Percentiles rank a stretch among this genome's conserved stretches.
Evolutionary conservation across 176 grass and related monocot species (phyloP).

Genomic region (Raddia distichophylla): DNA sequence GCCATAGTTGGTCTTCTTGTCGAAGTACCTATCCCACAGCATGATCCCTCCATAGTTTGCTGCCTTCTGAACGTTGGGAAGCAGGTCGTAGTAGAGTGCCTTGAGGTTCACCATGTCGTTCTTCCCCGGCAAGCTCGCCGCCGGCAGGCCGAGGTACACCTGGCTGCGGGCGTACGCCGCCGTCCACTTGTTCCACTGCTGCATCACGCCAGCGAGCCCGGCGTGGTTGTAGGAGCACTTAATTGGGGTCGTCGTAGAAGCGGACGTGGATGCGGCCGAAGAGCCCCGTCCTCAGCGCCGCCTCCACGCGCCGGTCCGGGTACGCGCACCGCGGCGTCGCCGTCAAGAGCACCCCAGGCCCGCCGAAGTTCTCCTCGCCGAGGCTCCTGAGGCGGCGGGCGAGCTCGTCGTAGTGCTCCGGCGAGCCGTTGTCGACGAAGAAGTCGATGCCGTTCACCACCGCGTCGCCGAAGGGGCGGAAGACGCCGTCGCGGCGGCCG

Average conservation of each 20-base stretch:
- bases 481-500: conserved; percentile 2
- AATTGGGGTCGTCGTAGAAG: conserved; percentile 63
- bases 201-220: neutral
- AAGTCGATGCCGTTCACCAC: conserved; percentile 22
- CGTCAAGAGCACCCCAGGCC: neutral
- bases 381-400: neutral
- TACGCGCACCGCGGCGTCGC: conserved; percentile 56
- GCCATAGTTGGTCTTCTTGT: conserved; percentile 21
- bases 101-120: neutral
- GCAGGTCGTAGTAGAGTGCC: conserved; percentile 2
- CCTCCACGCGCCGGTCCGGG: conserved; percentile 32
- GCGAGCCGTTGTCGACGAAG: neutral
- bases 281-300: conserved; percentile 46
- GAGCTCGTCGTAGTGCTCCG: conserved; percentile 32
- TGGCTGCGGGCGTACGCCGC: neutral
- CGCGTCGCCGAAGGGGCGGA: conserved; percentile 36
- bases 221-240: conserved; percentile 38
- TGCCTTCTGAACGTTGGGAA: conserved; percentile 32
- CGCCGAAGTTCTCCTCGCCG: neutral
- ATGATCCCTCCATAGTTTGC: conserved; percentile 39
- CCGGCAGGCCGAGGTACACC: conserved; percentile 19
- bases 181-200: conserved; percentile 39
- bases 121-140: neutral
- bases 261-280: conserved; percentile 71
- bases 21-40: conserved; percentile 44